Evolutionary conservation across 495 filamentous ascomycete genomes (phyloP), one percentile per base, ranked within the genome.

Genomic region (Tetracladium marchalianum): DNA sequence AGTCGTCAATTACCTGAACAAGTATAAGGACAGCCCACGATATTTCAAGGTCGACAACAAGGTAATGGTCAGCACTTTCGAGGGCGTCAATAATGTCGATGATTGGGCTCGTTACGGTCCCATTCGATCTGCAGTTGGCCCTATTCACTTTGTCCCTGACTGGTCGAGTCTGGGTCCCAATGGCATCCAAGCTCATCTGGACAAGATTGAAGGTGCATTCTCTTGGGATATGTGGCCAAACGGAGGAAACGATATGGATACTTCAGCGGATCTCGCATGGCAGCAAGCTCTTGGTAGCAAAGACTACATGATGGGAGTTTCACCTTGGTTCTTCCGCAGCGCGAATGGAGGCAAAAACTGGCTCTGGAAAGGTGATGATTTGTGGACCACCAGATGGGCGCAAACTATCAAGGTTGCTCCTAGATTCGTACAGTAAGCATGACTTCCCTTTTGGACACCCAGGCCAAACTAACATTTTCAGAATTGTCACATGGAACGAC

Each of bases 261-360:
- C 66, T 1, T 60, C 61, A 13, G 67, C 69, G 18, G 84, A 88
- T 50, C 47, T 59, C 13, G 61, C 66, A 0, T 87, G 78, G 62
- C 65, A 68, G 31, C 57, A 65, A 9, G 63, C 61, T 13, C 59
- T 74, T 8, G 43, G 49, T 4, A 71, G 68, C 1, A 85, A 85
- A 60, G 66, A 76, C 5, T 89, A 80, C 63, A 87, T 89, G 84
- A 87, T 87, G 84, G 75, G 77, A 11, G 78, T 85, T 11, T 80
- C 81, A 12, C 84, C 84, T 1, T 87, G 81, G 77, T 87, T 88
- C 60, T 90, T 83, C 52, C 53, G 50, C 49, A 46, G 41, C 19
- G 38, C 44, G 2, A 19, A 13, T 37, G 49, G 49, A n/a, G 42
- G 38, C 6, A 67, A 62, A 0, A 58, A 68, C 64, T 59, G 48